These are phyloP conservation scores for Arthrinium puccinioides DNA, from an alignment of 2,329 filamentous ascomycete genomes.

Conservation along the genomic window DNA sequence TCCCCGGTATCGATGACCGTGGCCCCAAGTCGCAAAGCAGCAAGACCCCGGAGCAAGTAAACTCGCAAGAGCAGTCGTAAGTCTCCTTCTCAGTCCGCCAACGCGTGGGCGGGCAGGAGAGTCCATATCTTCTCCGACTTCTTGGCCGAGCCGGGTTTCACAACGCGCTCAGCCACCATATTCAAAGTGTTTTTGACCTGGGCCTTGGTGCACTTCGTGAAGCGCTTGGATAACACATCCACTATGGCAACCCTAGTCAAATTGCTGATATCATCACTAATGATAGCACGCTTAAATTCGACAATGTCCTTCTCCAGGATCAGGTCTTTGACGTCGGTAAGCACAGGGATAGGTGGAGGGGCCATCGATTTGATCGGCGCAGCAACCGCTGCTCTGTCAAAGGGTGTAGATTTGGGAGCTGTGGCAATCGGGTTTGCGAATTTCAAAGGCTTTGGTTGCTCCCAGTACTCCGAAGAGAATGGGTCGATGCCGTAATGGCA, in stretches of 20 bases:
- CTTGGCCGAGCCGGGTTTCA: slow-evolving; percentile 32
- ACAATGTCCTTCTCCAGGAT: slow-evolving; percentile 29
- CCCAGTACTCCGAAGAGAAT: slow-evolving; percentile 78
- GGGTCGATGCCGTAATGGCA: slow-evolving; percentile 64
- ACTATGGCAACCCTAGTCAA: slow-evolving; percentile 68
- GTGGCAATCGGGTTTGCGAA: background rate
- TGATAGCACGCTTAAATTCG: slow-evolving; percentile 62
- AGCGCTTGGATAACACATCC: slow-evolving; percentile 68
- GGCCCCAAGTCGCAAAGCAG: too few species aligned
- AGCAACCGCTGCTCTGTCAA: background rate
- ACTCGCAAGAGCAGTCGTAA: too few species aligned
- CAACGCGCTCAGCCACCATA: slow-evolving; percentile 52
- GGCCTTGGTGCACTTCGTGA: slow-evolving; percentile 62
- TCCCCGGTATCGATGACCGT: too few species aligned
- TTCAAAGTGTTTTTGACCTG: slow-evolving; percentile 66
- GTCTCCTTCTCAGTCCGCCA: too few species aligned
- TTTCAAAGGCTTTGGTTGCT: slow-evolving; percentile 15
- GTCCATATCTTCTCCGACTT: slow-evolving; percentile 49
- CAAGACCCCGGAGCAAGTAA: too few species aligned
- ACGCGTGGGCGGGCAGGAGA: slow-evolving; percentile 12
- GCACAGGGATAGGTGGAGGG: slow-evolving; percentile 13
- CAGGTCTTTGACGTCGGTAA: slow-evolving; percentile 48
- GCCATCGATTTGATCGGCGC: slow-evolving; percentile 12
- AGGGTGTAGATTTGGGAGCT: background rate
- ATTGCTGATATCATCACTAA: slow-evolving; percentile 50